Evolutionary conservation across 805 yeast genomes (phyloP).

Genomic region (Saturnispora sekii): DNA sequence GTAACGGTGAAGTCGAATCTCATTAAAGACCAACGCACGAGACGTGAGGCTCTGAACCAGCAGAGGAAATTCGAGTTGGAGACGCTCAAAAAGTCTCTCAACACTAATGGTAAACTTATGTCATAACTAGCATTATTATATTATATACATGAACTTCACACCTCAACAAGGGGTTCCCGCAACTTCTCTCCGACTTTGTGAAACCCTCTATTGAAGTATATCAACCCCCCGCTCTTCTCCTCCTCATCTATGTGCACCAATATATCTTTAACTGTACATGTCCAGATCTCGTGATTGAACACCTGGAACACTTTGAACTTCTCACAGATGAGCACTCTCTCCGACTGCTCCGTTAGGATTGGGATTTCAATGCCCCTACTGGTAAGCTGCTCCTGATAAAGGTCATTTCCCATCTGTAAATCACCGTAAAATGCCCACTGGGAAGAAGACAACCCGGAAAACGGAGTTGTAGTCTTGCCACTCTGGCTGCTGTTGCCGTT

Average conservation of each 20-base stretch:
- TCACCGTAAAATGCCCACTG: slow-evolving; percentile 30
- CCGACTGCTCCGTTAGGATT: slow-evolving; percentile 41
- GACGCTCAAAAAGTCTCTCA: neutral
- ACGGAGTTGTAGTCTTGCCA: slow-evolving; percentile 39
- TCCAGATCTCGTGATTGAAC: slow-evolving; percentile 88
- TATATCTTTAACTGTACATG: slow-evolving; percentile 63
- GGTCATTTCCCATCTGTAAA: slow-evolving; percentile 10
- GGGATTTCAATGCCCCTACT: slow-evolving; percentile 35
- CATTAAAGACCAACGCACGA: slow-evolving; percentile 16
- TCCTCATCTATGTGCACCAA: slow-evolving; percentile 25
- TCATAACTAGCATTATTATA: neutral
- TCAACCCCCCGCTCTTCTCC: slow-evolving; percentile 47
- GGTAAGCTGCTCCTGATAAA: slow-evolving; percentile 10
- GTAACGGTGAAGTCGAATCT: slow-evolving; percentile 18
- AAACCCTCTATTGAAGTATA: slow-evolving; percentile 56
- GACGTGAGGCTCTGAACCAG: slow-evolving; percentile 17
- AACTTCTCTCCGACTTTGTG: slow-evolving; percentile 31
- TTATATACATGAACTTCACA: neutral
- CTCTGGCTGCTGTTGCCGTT: slow-evolving; percentile 23
- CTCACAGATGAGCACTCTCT: slow-evolving; percentile 53
- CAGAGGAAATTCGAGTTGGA: slow-evolving; percentile 14
- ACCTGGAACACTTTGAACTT: slow-evolving; percentile 43
- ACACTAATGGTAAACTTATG: neutral
- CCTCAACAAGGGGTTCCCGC: slow-evolving; percentile 9
- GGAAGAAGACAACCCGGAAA: slow-evolving; percentile 30